These are phyloP conservation scores for Stemphylium beticola DNA, from an alignment of 2,329 filamentous ascomycete species.

Conservation along the genomic window DNA sequence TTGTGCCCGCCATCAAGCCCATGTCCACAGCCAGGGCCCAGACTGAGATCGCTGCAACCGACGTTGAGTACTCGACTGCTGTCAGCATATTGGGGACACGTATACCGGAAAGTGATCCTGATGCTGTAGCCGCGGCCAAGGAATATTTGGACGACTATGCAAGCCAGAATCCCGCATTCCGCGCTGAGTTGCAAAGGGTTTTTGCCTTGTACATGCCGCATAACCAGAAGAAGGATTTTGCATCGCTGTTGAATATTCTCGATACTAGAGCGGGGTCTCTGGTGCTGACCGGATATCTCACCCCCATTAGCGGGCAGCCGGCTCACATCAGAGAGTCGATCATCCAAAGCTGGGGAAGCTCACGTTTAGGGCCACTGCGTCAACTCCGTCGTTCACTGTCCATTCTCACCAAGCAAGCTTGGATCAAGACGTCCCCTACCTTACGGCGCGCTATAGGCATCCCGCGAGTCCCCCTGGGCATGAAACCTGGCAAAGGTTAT, in stretches of 20 bases:
- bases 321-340: constrained; percentile 66
- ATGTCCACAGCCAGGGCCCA: constrained; percentile 44
- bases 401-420: constrained; percentile 61
- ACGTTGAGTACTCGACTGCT: constrained; percentile 58
- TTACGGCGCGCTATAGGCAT: constrained; percentile 65
- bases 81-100: constrained; percentile 45
- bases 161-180: constrained; percentile 61
- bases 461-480: constrained; percentile 62
- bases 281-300: constrained; percentile 70
- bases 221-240: constrained; percentile 57
- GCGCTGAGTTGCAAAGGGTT: constrained; percentile 57
- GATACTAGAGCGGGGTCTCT: constrained; percentile 67
- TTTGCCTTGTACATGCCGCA: constrained; percentile 58
- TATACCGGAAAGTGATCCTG: constrained; percentile 33
- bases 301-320: constrained; percentile 67
- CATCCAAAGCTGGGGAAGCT: constrained; percentile 66
- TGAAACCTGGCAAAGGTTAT: constrained; percentile 59
- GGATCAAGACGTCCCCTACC: constrained; percentile 62
- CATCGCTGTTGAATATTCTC: constrained; percentile 59
- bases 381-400: constrained; percentile 63
- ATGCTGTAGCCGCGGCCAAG: constrained; percentile 54
- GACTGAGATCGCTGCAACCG: constrained; percentile 54
- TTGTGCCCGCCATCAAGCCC: constrained; percentile 64
- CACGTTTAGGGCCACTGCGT: constrained; percentile 63
- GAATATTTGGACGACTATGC: constrained; percentile 62